Evolutionary conservation across 1,284 basidiomycete species (phyloP), one percentile per base, ranked within the genome.

Genomic region (Filobasidium uniguttulatum): DNA sequence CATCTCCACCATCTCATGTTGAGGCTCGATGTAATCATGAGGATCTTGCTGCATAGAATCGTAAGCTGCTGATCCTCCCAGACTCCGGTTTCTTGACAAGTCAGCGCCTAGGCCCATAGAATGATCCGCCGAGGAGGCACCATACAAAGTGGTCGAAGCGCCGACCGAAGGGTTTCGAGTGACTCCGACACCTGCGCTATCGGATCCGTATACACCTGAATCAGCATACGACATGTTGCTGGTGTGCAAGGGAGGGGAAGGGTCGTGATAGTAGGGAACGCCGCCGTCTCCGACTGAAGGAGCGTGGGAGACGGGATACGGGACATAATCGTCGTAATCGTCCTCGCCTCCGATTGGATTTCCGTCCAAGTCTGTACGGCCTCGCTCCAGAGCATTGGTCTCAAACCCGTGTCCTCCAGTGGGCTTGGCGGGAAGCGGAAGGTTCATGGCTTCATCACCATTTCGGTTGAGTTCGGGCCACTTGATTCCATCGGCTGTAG

Each of bases 401-500:
- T 64, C 62, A 46, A 64, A 58, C 3, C 64, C 66, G 47, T 68
- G 64, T 46, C 65, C 57, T 20, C 65, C 64, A 3, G 63, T 65
- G 29, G 59, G 56, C 37, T 61, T 54, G 8, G 65, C 66, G 3
- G 68, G 68, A 6, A 70, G 55, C n/a, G 68, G 65, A 51, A 66
- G 61, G 46, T 64, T 60, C n/a, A 60, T 57, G 0, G 65, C 58
- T 7, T 38, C 41, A 51, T 70, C 67, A 25, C 68, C 68, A 55
- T 70, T 67, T 48, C 62, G 56, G 56, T 70, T 68, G 40, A 70
- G 61, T 52, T 70, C 68, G 19, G 68, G 68, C 64, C 68, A 70
- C 49, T 64, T 56, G 57, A 70, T 70, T 23, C 61, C 66, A 46
- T 70, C 52, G 22, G 35, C 52, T 53, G 34, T 9, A n/a, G 15